Percentiles rank a stretch among this genome's conserved stretches.
phyloP scores from a whole-genome alignment of 2,329 filamentous ascomycete genomes.

The Neofusicoccum parvum region DNA sequence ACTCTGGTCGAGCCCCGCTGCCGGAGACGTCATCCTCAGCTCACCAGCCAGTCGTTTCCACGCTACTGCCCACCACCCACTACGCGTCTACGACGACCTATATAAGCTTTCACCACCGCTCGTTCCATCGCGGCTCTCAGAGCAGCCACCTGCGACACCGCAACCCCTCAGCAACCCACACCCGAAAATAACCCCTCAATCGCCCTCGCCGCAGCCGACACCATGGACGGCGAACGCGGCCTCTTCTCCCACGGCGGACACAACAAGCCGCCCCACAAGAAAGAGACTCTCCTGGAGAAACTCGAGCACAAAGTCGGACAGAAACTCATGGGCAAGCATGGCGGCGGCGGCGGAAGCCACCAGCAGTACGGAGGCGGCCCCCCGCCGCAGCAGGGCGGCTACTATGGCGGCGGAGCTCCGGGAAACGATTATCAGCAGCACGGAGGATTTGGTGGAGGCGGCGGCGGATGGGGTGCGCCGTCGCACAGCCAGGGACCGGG shows the following conservation, averaged over 20 bases:
- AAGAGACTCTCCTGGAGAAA: constrained; percentile 16
- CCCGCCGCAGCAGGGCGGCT: constrained; percentile 6
- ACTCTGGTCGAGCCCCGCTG: neutral
- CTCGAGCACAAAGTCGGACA: constrained; percentile 16
- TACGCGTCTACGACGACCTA: neutral
- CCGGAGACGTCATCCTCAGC: neutral
- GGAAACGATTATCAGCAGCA: neutral
- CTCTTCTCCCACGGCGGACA: constrained; percentile 7
- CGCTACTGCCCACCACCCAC: neutral
- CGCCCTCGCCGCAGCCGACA: neutral
- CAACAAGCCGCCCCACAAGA: constrained; percentile 9
- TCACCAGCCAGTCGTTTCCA: neutral
- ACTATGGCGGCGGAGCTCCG: neutral
- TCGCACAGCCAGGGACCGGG: neutral
- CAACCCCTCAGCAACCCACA: neutral
- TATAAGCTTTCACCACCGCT: neutral
- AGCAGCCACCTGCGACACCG: neutral
- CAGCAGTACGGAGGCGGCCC: neutral
- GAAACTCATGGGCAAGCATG: constrained; percentile 9
- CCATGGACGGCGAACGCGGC: constrained; percentile 12
- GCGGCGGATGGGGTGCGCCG: neutral
- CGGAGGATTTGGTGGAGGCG: neutral
- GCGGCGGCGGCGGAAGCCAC: neutral
- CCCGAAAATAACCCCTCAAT: neutral
- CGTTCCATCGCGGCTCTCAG: neutral